Conservation (phyloP, 805 yeast genomes). For the Metahyphopichia silvanorum region DNA sequence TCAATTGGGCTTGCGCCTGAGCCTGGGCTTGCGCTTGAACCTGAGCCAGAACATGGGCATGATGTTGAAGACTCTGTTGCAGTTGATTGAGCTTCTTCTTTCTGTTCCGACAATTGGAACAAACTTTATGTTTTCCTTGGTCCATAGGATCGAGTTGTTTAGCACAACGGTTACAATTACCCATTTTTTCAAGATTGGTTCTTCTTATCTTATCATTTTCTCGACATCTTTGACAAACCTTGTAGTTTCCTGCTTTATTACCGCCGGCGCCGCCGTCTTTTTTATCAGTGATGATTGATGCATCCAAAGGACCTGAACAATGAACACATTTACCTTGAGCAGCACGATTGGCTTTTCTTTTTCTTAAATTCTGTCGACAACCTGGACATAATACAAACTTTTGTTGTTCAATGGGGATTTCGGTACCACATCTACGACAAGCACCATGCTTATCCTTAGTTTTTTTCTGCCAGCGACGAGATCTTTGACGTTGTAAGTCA, state of each 20-base stretch:
- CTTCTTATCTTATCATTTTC: constrained; percentile 58
- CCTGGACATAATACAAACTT: constrained; percentile 58
- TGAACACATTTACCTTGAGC: constrained; percentile 67
- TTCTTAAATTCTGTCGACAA: constrained; percentile 54
- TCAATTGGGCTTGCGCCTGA: constrained; percentile 5
- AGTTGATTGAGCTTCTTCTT: constrained; percentile 38
- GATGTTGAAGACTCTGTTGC: constrained; percentile 6
- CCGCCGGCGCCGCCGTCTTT: constrained; percentile 6
- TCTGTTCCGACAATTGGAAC: constrained; percentile 50
- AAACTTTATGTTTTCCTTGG: constrained; percentile 53
- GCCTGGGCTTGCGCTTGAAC: constrained; percentile 8
- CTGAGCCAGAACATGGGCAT: constrained; percentile 8
- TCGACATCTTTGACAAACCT: constrained; percentile 66
- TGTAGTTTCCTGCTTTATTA: constrained; percentile 35
- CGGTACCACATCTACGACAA: constrained; percentile 61
- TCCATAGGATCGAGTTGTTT: constrained; percentile 43
- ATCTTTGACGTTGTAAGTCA: constrained; percentile 58
- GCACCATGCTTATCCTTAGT: constrained; percentile 60
- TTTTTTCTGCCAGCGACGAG: constrained; percentile 61
- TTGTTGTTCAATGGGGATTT: constrained; percentile 47
- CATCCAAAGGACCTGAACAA: constrained; percentile 55
- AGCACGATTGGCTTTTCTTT: constrained; percentile 55
- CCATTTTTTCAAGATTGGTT: constrained; percentile 51
- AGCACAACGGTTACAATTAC: constrained; percentile 65
- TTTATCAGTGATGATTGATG: constrained; percentile 33